Evolutionary conservation across 2,329 filamentous ascomycete species (phyloP).

Genomic region (Pyricularia sp.): DNA sequence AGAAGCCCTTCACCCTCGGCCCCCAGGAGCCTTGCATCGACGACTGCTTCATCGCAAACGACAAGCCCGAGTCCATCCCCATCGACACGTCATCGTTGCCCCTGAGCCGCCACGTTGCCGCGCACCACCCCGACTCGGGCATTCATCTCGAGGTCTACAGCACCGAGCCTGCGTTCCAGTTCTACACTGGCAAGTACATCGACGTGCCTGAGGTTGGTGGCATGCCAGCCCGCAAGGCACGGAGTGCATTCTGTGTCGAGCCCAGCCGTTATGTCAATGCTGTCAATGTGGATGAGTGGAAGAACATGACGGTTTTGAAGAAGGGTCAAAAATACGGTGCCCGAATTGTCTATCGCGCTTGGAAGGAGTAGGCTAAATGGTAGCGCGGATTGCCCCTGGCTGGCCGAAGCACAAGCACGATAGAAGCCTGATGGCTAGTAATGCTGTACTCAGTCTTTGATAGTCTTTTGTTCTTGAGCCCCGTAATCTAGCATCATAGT

Average conservation of each 20-base stretch:
- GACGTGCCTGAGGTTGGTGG: conserved; percentile 58
- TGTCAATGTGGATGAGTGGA: conserved; percentile 73
- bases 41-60: conserved; percentile 78
- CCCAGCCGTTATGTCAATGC: conserved; percentile 88
- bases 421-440: not conserved
- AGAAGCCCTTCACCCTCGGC: conserved; percentile 64
- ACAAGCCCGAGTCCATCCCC: conserved; percentile 47
- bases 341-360: conserved; percentile 74
- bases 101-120: conserved; percentile 58
- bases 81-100: conserved; percentile 56
- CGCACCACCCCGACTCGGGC: conserved; percentile 63
- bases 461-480: not conserved
- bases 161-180: conserved; percentile 94
- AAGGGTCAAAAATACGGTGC: conserved; percentile 78
- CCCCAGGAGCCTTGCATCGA: conserved; percentile 67
- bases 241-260: conserved; percentile 85
- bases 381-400: not conserved
- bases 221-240: conserved; percentile 52
- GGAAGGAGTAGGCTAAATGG: conserved; percentile 48
- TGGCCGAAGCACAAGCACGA: not conserved
- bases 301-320: conserved; percentile 67
- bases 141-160: conserved; percentile 80
- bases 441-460: not conserved
- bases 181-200: conserved; percentile 86
- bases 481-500: not conserved